Evolutionary conservation across 2,329 filamentous ascomycete species (phyloP).

Genomic region (Ceratocystis eucalypticola): DNA sequence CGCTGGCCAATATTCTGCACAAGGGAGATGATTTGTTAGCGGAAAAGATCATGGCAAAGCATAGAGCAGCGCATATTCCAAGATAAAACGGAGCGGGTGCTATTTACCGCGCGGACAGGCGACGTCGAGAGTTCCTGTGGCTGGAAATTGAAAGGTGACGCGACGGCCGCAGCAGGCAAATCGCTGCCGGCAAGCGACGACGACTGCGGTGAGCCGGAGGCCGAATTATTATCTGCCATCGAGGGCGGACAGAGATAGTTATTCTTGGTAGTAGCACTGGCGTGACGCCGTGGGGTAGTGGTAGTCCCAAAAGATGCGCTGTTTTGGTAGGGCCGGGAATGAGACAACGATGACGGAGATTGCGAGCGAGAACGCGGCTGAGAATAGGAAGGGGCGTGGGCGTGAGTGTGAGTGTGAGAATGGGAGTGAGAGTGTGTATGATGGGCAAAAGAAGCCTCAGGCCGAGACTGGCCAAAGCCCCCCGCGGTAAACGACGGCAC

Average conservation of each 20-base stretch:
- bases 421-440: slow-evolving; percentile 5
- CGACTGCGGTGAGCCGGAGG: background rate
- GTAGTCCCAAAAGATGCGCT: background rate
- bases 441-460: slow-evolving; percentile 3
- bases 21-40: background rate
- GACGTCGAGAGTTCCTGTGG: slow-evolving; percentile 62
- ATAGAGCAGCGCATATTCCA: background rate
- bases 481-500: slow-evolving; percentile 5
- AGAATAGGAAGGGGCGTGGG: slow-evolving; percentile 34
- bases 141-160: slow-evolving; percentile 87
- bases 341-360: background rate
- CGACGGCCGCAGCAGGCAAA: background rate
- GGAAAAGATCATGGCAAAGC: background rate
- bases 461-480: slow-evolving; percentile 10
- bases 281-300: background rate
- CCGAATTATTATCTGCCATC: slow-evolving; percentile 28
- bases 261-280: background rate
- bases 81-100: background rate
- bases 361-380: slow-evolving; percentile 31
- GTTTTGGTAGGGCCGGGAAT: background rate
- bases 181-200: background rate
- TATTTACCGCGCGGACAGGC: slow-evolving; percentile 61
- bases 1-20: slow-evolving; percentile 73
- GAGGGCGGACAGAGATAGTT: slow-evolving; percentile 24
- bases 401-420: background rate